Evolutionary conservation across 177 flowering plant genomes (phyloP), one percentile per base, ranked within the genome.

Genomic region (Viscum album): DNA sequence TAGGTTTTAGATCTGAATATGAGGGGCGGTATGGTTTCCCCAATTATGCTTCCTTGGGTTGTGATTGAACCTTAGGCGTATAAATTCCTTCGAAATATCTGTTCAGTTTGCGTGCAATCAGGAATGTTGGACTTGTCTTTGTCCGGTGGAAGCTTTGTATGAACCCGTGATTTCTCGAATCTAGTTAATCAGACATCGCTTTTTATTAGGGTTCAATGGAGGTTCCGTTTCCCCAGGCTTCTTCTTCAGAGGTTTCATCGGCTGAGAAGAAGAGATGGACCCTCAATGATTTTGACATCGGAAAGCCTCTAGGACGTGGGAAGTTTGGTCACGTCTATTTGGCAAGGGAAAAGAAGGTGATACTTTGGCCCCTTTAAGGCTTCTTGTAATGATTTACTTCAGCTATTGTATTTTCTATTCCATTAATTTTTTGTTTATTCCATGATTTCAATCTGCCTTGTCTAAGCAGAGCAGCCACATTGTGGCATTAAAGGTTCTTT

Each of bases 301-400:
- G 97, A 60, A 91, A 89, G 82, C 98, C 98, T 58, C 93, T 91
- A 11, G 98, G 98, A 61, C 79, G 96, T 71, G 97, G 98, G 60
- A 94, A 94, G 78, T 91, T 91, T 68, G 98, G 97, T 3, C 96
- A 94, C 74, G 98, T 94, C 34, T 94, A 94, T 74, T 77, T 91
- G 74, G 97, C 97, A 0, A 82, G 96, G 76, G 98, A 91, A 73
- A 94, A 91, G 72, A 81, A 85, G 90, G 98, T 94, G 41, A 47
- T n/a, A 17, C n/a, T 47, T 2, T 23, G n/a, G 6, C 24, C 24
- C 13, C 6, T 17, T 47, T 17, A 17, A 5, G 17, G 54, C 54
- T 17, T 47, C 54, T 17, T 47, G 7, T 47, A 37, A 37, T 37
- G 41, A 13, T n/a, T n/a, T n/a, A n/a, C n/a, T n/a, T n/a, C n/a